Percentiles rank a stretch among this genome's conserved stretches.
These are phyloP conservation scores for Botrytis cinerea DNA, from an alignment of 2,329 filamentous ascomycete species.

Conservation along the genomic window DNA sequence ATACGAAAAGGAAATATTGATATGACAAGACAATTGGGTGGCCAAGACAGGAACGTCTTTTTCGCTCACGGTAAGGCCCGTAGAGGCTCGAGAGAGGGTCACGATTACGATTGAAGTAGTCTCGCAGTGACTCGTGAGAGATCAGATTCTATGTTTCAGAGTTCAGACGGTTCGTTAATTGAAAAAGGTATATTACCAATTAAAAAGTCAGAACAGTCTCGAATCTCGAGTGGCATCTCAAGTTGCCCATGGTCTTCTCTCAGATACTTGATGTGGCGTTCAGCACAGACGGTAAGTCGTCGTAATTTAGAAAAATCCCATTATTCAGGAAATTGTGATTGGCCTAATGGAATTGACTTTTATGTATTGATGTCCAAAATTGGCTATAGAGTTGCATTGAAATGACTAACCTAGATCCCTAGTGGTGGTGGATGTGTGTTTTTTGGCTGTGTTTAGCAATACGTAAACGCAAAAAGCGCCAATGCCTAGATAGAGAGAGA, in stretches of 20 bases:
- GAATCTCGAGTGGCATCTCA: background rate
- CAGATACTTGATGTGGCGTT: conserved; percentile 5
- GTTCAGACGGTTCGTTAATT: conserved; percentile 1
- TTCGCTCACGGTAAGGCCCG: background rate
- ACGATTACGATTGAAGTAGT: background rate
- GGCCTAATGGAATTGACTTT: background rate
- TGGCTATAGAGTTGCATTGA: conserved; percentile 5
- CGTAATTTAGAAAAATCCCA: conserved; percentile 18
- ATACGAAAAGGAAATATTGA: conserved; percentile 2
- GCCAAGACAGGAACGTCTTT: background rate
- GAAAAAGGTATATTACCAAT: background rate
- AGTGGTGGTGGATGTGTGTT: background rate
- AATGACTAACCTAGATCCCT: background rate
- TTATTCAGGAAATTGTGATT: background rate
- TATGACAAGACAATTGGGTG: background rate
- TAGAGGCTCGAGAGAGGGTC: background rate
- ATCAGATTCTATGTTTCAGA: conserved; percentile 10
- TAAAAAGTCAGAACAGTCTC: background rate
- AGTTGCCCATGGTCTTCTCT: background rate
- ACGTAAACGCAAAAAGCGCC: background rate
- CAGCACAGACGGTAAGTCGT: conserved; percentile 17
- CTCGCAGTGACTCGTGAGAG: conserved; percentile 8
- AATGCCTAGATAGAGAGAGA: background rate
- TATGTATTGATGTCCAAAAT: conserved; percentile 1
- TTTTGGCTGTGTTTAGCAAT: background rate